A percentile compares a stretch with the other conserved stretches of the same genome.
phyloP scores from a whole-genome alignment of 257 asterid genomes.

The Galeopsis tetrahit region DNA sequence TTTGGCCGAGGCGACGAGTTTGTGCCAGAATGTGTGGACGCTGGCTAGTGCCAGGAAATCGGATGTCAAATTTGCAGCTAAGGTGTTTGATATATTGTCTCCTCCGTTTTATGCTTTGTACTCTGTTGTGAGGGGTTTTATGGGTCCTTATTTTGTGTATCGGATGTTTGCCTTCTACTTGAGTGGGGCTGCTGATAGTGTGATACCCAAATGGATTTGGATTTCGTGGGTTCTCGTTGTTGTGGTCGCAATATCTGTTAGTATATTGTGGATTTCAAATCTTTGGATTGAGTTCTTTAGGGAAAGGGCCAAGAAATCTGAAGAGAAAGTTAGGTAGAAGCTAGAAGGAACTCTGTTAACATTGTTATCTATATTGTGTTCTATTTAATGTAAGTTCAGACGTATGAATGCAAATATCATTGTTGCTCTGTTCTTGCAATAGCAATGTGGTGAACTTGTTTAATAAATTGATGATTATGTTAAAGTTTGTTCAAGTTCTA shows the following conservation, averaged over 20 bases:
- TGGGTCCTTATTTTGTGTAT: constrained; percentile 77
- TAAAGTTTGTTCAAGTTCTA: neutral
- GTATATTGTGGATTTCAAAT: constrained; percentile 79
- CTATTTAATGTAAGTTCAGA: constrained; percentile 27
- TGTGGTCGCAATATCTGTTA: constrained; percentile 68
- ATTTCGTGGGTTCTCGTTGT: constrained; percentile 80
- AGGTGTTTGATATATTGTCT: constrained; percentile 57
- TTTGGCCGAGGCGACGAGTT: constrained; percentile 89
- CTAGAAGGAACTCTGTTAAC: constrained; percentile 1
- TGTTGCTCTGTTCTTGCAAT: constrained; percentile 30
- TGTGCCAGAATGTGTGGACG: constrained; percentile 92
- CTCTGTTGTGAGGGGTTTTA: constrained; percentile 72
- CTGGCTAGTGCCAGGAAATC: constrained; percentile 66
- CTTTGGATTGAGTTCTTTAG: constrained; percentile 71
- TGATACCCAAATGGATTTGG: constrained; percentile 90
- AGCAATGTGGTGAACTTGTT: neutral
- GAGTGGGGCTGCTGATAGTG: constrained; percentile 65
- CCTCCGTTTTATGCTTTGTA: constrained; percentile 86
- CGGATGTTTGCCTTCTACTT: constrained; percentile 62
- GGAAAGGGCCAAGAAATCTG: constrained; percentile 46
- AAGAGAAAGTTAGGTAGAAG: constrained; percentile 53
- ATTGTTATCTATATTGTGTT: constrained; percentile 19
- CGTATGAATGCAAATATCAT: constrained; percentile 29
- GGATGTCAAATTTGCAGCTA: constrained; percentile 67
- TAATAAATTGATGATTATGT: constrained; percentile 14